Percentiles rank a stretch among this genome's conserved stretches.
Conservation (phyloP, 331 rosid species). For the Quercus phellos region DNA sequence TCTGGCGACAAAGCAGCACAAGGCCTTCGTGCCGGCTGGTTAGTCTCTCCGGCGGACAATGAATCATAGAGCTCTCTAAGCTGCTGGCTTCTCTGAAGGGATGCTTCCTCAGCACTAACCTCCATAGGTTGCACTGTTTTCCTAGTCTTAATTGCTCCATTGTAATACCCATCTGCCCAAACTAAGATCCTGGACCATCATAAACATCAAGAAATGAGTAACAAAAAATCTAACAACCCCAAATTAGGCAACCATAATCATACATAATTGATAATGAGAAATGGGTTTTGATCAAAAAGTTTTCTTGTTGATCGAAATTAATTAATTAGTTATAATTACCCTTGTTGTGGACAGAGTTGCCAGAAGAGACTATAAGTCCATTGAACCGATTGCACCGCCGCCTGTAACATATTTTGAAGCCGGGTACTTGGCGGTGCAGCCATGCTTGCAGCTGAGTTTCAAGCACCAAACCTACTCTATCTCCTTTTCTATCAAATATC, state of each 20-base stretch:
- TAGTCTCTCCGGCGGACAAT: conserved; percentile 68
- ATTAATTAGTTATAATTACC: conserved; percentile 26
- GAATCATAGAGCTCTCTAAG: conserved; percentile 91
- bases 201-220: neutral
- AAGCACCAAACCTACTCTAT: conserved; percentile 6
- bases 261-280: no score
- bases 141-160: conserved; percentile 90
- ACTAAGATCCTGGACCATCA: conserved; percentile 50
- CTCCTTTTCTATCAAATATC: conserved; percentile 1
- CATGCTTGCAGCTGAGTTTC: conserved; percentile 24
- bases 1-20: conserved; percentile 91
- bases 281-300: no score
- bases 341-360: conserved; percentile 81
- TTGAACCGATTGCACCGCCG: conserved; percentile 90
- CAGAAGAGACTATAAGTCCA: conserved; percentile 97
- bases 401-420: conserved; percentile 70
- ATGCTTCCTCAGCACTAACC: conserved; percentile 74
- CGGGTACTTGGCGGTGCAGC: conserved; percentile 42
- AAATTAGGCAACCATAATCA: no score
- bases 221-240: neutral
- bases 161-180: conserved; percentile 93
- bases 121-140: conserved; percentile 94
- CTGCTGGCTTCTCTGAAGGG: conserved; percentile 89
- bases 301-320: no score
- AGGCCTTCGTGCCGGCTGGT: conserved; percentile 69